These are phyloP conservation scores for Ceratocystis colombiana DNA, from an alignment of 2,329 filamentous ascomycete species.

Conservation along the genomic window DNA sequence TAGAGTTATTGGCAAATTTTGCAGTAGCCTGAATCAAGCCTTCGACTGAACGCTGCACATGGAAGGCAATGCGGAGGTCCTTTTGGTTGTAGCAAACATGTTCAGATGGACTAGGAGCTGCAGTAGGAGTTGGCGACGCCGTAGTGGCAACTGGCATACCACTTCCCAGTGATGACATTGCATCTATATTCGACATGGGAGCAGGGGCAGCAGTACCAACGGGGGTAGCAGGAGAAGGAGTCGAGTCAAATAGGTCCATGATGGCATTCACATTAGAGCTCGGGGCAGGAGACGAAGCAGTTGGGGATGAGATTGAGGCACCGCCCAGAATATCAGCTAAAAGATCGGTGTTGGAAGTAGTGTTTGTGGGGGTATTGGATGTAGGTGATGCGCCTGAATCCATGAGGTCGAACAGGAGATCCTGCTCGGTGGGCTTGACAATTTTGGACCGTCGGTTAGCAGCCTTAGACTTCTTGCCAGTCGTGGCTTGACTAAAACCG, in stretches of 20 bases:
- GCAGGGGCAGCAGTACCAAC: slow-evolving; percentile 32
- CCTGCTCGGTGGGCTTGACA: slow-evolving; percentile 77
- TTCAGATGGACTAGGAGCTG: slow-evolving; percentile 40
- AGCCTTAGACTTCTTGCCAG: slow-evolving; percentile 53
- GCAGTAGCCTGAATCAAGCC: slow-evolving; percentile 71
- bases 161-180: slow-evolving; percentile 41
- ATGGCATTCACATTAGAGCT: slow-evolving; percentile 58
- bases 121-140: slow-evolving; percentile 29
- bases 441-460: slow-evolving; percentile 66
- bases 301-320: slow-evolving; percentile 40
- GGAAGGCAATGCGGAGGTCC: slow-evolving; percentile 67
- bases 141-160: slow-evolving; percentile 20
- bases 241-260: slow-evolving; percentile 72
- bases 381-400: slow-evolving; percentile 43
- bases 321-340: slow-evolving; percentile 86
- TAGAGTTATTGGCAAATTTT: slow-evolving; percentile 68
- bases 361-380: slow-evolving; percentile 37
- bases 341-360: slow-evolving; percentile 65
- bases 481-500: slow-evolving; percentile 68
- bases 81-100: slow-evolving; percentile 80
- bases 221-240: slow-evolving; percentile 33
- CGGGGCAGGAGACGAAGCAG: slow-evolving; percentile 40
- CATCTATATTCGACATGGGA: slow-evolving; percentile 38
- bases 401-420: slow-evolving; percentile 87
- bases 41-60: slow-evolving; percentile 72